These are phyloP conservation scores for Solanum piurae DNA, from an alignment of 257 asterid genomes.

Conservation along the genomic window DNA sequence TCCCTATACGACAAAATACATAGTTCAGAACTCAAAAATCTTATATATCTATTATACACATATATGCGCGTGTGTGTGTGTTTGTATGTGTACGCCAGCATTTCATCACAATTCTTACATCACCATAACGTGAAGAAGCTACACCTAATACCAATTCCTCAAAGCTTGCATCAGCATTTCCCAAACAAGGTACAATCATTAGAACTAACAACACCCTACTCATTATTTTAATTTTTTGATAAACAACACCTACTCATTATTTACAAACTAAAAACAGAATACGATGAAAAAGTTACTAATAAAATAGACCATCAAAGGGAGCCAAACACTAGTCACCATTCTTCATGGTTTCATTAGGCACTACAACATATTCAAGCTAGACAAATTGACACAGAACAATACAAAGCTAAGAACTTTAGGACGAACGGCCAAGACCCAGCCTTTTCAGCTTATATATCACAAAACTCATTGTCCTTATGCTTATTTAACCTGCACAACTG, in stretches of 20 bases:
- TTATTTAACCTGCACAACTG: neutral
- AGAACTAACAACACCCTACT: neutral
- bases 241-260: neutral
- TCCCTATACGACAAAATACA: slow-evolving; percentile 28
- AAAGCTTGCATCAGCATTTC: neutral
- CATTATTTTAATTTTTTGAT: neutral
- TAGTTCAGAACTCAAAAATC: neutral
- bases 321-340: neutral
- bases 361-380: neutral
- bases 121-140: neutral
- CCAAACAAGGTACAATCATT: neutral
- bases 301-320: neutral
- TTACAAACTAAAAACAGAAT: neutral
- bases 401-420: neutral
- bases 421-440: neutral
- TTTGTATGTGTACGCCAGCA: neutral
- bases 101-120: neutral
- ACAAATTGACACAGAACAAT: neutral
- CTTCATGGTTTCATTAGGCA: neutral
- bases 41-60: neutral
- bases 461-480: neutral
- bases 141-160: neutral
- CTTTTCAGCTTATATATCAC: neutral
- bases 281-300: neutral
- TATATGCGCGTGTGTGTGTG: too few species aligned